Evolutionary conservation across 192 early-diverging fungal genomes (phyloP).

Genomic region (Thamnidium elegans): DNA sequence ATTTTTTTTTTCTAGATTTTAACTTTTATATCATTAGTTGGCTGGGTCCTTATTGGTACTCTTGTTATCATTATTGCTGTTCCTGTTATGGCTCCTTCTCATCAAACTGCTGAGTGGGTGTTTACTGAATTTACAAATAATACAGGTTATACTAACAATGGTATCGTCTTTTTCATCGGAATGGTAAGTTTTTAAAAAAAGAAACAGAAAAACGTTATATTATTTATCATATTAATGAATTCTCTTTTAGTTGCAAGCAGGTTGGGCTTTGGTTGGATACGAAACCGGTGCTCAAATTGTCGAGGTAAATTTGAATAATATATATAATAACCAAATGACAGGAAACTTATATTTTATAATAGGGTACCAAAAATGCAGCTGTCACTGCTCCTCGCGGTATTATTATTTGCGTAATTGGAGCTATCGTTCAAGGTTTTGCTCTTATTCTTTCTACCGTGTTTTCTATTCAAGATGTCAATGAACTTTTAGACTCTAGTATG

Average conservation of each 20-base stretch:
- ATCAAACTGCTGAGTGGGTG: conserved; percentile 40
- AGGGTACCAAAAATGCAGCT: conserved; percentile 44
- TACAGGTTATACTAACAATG: conserved; percentile 44
- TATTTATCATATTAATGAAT: too few species aligned
- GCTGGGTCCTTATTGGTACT: conserved; percentile 43
- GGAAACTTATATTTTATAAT: conserved; percentile 14
- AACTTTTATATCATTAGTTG: neutral
- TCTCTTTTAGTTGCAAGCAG: conserved; percentile 41
- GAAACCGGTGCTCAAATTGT: conserved; percentile 11
- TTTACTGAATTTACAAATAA: conserved; percentile 47
- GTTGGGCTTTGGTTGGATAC: conserved; percentile 41
- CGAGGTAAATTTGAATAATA: neutral
- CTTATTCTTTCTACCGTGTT: conserved; percentile 45
- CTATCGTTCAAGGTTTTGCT: conserved; percentile 42
- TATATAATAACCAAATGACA: conserved; percentile 3
- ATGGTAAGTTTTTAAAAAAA: too few species aligned
- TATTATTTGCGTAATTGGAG: conserved; percentile 40
- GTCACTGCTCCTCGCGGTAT: conserved; percentile 48
- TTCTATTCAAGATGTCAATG: conserved; percentile 43
- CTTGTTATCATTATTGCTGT: conserved; percentile 40
- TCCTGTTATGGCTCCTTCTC: conserved; percentile 40
- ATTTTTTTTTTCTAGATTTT: too few species aligned
- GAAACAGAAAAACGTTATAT: too few species aligned
- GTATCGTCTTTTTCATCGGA: conserved; percentile 33
- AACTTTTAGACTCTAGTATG: conserved; percentile 23